These are phyloP conservation scores for Isochrysis galbana DNA, from an alignment of 78 protist species.

Conservation along the genomic window DNA sequence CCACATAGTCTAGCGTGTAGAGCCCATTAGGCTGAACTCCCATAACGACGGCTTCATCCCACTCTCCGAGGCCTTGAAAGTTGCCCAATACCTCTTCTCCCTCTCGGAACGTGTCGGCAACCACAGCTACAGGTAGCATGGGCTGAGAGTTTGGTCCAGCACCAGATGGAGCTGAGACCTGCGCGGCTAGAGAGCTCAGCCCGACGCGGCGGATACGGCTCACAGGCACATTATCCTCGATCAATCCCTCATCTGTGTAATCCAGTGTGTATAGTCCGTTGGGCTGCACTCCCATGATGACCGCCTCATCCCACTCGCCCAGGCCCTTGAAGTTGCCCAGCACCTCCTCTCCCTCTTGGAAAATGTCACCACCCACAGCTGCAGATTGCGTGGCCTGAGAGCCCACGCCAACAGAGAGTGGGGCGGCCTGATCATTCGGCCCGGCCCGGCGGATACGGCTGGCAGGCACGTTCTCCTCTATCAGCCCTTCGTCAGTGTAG, in stretches of 20 bases:
- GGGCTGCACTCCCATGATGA: not conserved
- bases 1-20: too few species aligned
- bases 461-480: constrained; percentile 14
- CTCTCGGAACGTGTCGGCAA: too few species aligned
- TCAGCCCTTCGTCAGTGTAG: not conserved
- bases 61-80: not conserved
- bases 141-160: too few species aligned
- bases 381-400: too few species aligned
- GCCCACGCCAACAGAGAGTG: too few species aligned
- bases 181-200: not conserved
- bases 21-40: not conserved
- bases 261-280: too few species aligned
- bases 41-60: not conserved
- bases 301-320: not conserved
- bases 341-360: not conserved
- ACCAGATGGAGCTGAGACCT: too few species aligned
- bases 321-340: not conserved
- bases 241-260: not conserved
- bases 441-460: not conserved
- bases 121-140: too few species aligned
- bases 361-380: too few species aligned
- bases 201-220: not conserved
- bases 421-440: not conserved
- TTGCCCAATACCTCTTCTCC: not conserved
- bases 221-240: not conserved